Evolutionary conservation across 2,329 filamentous ascomycete species (phyloP).

Genomic region (Zelopaecilomyces penicillatus): DNA sequence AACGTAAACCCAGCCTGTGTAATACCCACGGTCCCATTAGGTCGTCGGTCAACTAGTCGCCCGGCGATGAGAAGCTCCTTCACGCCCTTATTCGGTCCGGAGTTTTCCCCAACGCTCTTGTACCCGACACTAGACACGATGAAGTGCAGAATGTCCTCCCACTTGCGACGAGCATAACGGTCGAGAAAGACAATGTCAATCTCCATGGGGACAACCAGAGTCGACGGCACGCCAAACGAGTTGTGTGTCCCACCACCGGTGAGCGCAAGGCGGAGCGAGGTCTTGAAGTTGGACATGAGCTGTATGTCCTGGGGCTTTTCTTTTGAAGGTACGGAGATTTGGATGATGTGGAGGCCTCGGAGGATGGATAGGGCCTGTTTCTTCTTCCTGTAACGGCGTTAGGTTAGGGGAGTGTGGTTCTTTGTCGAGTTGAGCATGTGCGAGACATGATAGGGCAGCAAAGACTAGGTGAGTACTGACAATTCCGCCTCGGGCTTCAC

Average conservation of each 20-base stretch:
- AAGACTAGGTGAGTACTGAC: constrained; percentile 11
- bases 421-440: constrained; percentile 1
- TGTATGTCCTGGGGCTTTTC: constrained; percentile 62
- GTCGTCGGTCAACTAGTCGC: constrained; percentile 61
- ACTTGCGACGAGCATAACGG: constrained; percentile 75
- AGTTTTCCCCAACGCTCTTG: constrained; percentile 37
- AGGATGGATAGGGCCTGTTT: constrained; percentile 78
- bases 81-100: constrained; percentile 63
- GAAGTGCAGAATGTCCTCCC: constrained; percentile 94
- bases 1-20: constrained; percentile 94
- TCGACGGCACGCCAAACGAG: constrained; percentile 83
- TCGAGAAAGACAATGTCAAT: constrained; percentile 71
- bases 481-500: constrained; percentile 56
- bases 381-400: constrained; percentile 49
- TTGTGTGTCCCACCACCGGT: constrained; percentile 79
- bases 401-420: constrained; percentile 1
- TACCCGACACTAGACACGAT: constrained; percentile 72
- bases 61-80: constrained; percentile 77
- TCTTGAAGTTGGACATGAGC: constrained; percentile 73
- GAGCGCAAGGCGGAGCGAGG: constrained; percentile 75
- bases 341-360: constrained; percentile 77
- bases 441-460: neutral
- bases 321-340: constrained; percentile 51
- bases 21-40: constrained; percentile 64
- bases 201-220: constrained; percentile 49